Percentiles rank a stretch among this genome's conserved stretches.
These are phyloP conservation scores for Bipolaris zeicola DNA, from an alignment of 2,329 filamentous ascomycete genomes.

Conservation along the genomic window DNA sequence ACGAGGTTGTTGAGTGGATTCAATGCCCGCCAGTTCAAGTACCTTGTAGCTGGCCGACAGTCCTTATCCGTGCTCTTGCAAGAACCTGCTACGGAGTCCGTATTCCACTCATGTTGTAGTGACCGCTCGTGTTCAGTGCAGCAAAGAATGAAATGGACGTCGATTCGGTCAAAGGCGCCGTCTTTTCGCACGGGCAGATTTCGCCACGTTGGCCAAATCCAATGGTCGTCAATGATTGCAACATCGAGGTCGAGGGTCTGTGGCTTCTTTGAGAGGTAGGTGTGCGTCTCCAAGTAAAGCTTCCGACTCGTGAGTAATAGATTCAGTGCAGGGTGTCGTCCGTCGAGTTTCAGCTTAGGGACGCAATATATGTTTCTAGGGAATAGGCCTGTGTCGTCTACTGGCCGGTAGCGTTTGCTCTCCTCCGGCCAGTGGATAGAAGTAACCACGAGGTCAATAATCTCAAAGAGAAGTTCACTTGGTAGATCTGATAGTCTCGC, in stretches of 20 bases:
- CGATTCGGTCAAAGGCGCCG: slow-evolving; percentile 5
- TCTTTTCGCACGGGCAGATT: slow-evolving; percentile 7
- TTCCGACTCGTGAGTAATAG: slow-evolving; percentile 9
- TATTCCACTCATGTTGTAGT: background rate
- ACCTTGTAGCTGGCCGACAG: background rate
- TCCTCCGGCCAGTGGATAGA: background rate
- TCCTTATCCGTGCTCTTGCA: background rate
- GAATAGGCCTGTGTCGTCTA: background rate
- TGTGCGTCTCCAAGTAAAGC: slow-evolving; percentile 11
- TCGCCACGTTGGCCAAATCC: slow-evolving; percentile 24
- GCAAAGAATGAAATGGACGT: slow-evolving; percentile 18
- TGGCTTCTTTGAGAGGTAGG: slow-evolving; percentile 7
- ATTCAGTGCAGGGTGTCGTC: background rate
- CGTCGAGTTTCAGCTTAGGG: background rate
- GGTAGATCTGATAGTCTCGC: slow-evolving; percentile 14
- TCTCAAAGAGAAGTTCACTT: slow-evolving; percentile 17
- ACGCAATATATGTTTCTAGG: background rate
- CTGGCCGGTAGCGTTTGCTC: background rate
- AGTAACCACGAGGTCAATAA: slow-evolving; percentile 9
- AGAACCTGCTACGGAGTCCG: background rate
- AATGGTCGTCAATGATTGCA: slow-evolving; percentile 19
- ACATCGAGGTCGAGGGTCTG: slow-evolving; percentile 17
- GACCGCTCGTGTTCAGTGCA: slow-evolving; percentile 12
- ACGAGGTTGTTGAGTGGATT: background rate
- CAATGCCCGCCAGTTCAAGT: background rate